Evolutionary conservation across 164 flowering plant species (phyloP), one percentile per base, ranked within the genome.

Genomic region (Vitis amurensis): DNA sequence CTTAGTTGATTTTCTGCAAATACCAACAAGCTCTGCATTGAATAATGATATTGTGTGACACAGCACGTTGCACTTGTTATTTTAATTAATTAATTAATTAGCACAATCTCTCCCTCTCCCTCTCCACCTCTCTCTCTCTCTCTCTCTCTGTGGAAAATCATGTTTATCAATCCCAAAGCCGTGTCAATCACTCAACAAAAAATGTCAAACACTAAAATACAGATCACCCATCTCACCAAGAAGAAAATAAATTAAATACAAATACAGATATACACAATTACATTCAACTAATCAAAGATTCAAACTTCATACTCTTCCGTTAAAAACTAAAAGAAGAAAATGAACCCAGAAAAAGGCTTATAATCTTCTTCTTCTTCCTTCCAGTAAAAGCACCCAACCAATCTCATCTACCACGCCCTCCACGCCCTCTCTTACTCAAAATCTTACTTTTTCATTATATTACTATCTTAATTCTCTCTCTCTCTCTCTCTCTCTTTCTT

Each of bases 161-260:
- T 23, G 73, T 57, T 73, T 64, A 74, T 19, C 73, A 59, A 77
- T 74, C 76, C 74, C 77, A 64, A 73, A 77, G 74, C 67, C 79
- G 76, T 81, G 81, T 75, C 67, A 68, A 67, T 68, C 59, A 81
- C 77, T 75, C 76, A 72, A 77, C 69, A 9, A 4, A 48, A 55
- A 48, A 64, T 68, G 75, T 74, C 77, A 73, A 76, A 65, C 51
- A 9, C 9, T 37, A 7, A 37, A 15, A 64, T 68, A 50, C 60
- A 47, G 74, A 66, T 73, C 77, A 73, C 73, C 75, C 30, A 67
- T 68, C 77, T 74, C 30, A 71, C 61, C 71, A 67, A 56, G 50
- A 64, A 66, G 71, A 58, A 44, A 71, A 55, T 11, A 15, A 66
- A n/a, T 59, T 14, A 47, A 61, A 48, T 9, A 37, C 6, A 37